A percentile compares a stretch with the other conserved stretches of the same genome.
These are phyloP conservation scores for Hemileia vastatrix DNA, from an alignment of 1,284 basidiomycete genomes.

Conservation along the genomic window DNA sequence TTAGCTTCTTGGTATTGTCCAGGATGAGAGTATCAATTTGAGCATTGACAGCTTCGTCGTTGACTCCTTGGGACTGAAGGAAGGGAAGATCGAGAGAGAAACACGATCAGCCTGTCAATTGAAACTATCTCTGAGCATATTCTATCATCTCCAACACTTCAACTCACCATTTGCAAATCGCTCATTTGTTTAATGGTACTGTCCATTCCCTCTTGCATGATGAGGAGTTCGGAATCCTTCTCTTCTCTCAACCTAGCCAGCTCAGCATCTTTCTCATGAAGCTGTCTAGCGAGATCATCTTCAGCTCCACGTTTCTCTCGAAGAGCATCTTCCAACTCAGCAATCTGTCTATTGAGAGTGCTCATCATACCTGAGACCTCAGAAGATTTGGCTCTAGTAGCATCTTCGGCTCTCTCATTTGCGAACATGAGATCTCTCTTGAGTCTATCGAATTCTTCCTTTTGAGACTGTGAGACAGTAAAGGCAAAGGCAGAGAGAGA, in stretches of 20 bases:
- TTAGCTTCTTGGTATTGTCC: slow-evolving; percentile 95
- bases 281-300: slow-evolving; percentile 71
- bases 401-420: slow-evolving; percentile 95
- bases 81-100: slow-evolving; percentile 20
- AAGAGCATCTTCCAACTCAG: slow-evolving; percentile 87
- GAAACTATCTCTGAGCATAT: no score
- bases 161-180: slow-evolving; percentile 67
- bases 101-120: neutral
- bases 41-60: slow-evolving; percentile 79
- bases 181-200: slow-evolving; percentile 79
- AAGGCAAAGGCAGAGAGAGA: neutral
- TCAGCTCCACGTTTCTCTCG: slow-evolving; percentile 53
- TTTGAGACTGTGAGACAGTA: slow-evolving; percentile 64
- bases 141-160: neutral
- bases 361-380: slow-evolving; percentile 79
- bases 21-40: slow-evolving; percentile 95
- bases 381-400: slow-evolving; percentile 77
- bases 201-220: slow-evolving; percentile 95
- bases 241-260: slow-evolving; percentile 75
- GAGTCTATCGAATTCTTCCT: slow-evolving; percentile 87
- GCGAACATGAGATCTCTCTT: slow-evolving; percentile 90
- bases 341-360: slow-evolving; percentile 93
- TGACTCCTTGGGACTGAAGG: slow-evolving; percentile 63
- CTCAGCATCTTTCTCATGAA: slow-evolving; percentile 65
- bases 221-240: slow-evolving; percentile 91